Percentiles rank a stretch among this genome's conserved stretches.
Conservation (phyloP, 495 filamentous ascomycete species). For the Choiromyces venosus region DNA sequence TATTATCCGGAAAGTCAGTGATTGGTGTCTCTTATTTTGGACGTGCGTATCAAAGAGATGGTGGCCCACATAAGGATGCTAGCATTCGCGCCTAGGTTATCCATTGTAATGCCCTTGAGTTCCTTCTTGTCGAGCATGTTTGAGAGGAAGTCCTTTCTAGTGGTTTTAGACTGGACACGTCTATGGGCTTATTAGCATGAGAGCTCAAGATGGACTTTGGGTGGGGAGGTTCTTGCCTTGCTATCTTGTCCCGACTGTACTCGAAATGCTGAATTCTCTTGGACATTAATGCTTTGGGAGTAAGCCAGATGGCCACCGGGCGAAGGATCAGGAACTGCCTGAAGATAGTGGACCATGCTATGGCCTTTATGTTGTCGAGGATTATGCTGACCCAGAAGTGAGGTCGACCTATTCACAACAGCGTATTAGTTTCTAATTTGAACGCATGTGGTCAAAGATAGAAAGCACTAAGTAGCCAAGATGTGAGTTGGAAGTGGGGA, state of each 20-base stretch:
- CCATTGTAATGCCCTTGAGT: constrained; percentile 37
- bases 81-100: constrained; percentile 43
- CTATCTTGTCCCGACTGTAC: constrained; percentile 24
- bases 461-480: background rate
- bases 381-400: constrained; percentile 51
- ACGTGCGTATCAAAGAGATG: background rate
- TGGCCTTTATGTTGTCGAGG: constrained; percentile 39
- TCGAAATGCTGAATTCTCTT: constrained; percentile 28
- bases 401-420: constrained; percentile 7
- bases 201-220: constrained; percentile 4
- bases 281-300: constrained; percentile 28
- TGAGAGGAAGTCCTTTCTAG: constrained; percentile 41
- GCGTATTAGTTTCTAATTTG: background rate
- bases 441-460: no score
- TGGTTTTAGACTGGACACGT: constrained; percentile 11
- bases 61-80: constrained; percentile 43
- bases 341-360: constrained; percentile 1
- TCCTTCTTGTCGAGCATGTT: constrained; percentile 32
- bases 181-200: constrained; percentile 8
- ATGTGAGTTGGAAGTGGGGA: background rate
- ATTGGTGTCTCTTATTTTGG: constrained; percentile 32
- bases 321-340: constrained; percentile 12
- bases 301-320: constrained; percentile 18
- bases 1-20: constrained; percentile 49
- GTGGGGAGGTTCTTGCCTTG: constrained; percentile 12